Evolutionary conservation across 1,139 yeast genomes (phyloP).

Genomic region (Saccharomycopsis crataegensis): DNA sequence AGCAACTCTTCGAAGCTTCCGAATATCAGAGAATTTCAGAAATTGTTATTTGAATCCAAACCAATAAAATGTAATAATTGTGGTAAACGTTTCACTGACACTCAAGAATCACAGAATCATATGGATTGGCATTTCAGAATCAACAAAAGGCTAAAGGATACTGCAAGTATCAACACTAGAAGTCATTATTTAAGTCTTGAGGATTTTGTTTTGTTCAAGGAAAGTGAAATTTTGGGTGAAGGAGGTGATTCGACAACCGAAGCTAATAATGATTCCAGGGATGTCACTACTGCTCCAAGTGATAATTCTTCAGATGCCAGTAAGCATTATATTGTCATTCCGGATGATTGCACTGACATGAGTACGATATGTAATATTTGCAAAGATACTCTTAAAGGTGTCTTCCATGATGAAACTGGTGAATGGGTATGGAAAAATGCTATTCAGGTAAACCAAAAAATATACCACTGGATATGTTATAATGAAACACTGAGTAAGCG

Average conservation of each 20-base stretch:
- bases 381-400: constrained; percentile 70
- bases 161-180: constrained; percentile 53
- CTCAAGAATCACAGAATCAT: constrained; percentile 58
- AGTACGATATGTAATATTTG: constrained; percentile 79
- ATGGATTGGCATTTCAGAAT: constrained; percentile 96
- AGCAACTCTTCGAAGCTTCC: constrained; percentile 1
- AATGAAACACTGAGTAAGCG: constrained; percentile 59
- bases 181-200: constrained; percentile 74
- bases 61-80: constrained; percentile 85
- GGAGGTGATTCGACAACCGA: constrained; percentile 5
- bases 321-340: constrained; percentile 53
- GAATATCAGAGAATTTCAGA: constrained; percentile 4
- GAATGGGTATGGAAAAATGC: constrained; percentile 96
- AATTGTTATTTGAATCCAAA: constrained; percentile 49
- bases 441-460: constrained; percentile 56
- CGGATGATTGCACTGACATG: constrained; percentile 60
- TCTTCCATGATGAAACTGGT: constrained; percentile 82
- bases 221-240: constrained; percentile 44
- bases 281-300: neutral
- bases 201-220: constrained; percentile 71
- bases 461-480: constrained; percentile 78
- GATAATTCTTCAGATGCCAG: constrained; percentile 23
- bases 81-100: constrained; percentile 74
- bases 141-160: constrained; percentile 65
- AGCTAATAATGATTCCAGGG: neutral